phyloP scores from a whole-genome alignment of 345 rosid genomes.

The Euphorbia peplus region DNA sequence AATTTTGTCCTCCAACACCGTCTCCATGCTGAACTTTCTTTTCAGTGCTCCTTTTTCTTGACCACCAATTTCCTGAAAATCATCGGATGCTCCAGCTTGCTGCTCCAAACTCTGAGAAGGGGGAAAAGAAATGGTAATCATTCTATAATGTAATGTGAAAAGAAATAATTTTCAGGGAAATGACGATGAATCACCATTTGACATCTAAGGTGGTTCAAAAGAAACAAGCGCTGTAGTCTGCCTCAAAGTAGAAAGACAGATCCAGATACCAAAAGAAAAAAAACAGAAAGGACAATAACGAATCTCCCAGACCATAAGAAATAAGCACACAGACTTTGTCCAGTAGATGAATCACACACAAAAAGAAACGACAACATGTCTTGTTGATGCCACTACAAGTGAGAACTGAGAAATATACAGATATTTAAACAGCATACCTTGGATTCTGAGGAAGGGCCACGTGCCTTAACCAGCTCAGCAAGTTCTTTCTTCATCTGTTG shows the following conservation, averaged over 20 bases:
- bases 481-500: slow-evolving; percentile 80
- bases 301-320: background rate
- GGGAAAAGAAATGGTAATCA: background rate
- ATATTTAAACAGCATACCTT: slow-evolving; percentile 40
- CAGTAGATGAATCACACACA: background rate
- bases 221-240: background rate
- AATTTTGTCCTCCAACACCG: slow-evolving; percentile 70
- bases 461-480: slow-evolving; percentile 63
- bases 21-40: slow-evolving; percentile 65
- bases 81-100: slow-evolving; percentile 63
- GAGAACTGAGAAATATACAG: slow-evolving; percentile 10
- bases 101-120: slow-evolving; percentile 50
- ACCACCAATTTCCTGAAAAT: slow-evolving; percentile 55
- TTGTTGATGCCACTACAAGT: background rate
- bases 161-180: background rate
- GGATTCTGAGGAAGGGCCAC: slow-evolving; percentile 48
- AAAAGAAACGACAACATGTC: background rate
- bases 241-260: background rate
- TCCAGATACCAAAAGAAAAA: background rate
- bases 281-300: background rate
- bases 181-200: background rate
- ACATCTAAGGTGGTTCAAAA: slow-evolving; percentile 8
- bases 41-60: slow-evolving; percentile 48
- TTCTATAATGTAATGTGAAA: background rate
- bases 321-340: background rate